Evolutionary conservation across 257 asterid species (phyloP).

Genomic region (Verbascum thapsus): DNA sequence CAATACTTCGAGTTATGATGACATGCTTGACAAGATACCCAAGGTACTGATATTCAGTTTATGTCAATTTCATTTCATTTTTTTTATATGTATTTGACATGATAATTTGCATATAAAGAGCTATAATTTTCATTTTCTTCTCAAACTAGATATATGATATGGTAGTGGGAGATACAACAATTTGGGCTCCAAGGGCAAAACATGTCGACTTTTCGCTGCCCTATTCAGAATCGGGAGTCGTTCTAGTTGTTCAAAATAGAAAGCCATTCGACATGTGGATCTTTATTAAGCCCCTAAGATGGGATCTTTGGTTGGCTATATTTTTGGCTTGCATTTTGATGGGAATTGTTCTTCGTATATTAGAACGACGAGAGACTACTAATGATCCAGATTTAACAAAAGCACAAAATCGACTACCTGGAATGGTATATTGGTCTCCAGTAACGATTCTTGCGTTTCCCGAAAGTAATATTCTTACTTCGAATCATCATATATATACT

Average conservation of each 20-base stretch:
- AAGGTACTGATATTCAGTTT: constrained; percentile 27
- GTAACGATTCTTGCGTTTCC: constrained; percentile 44
- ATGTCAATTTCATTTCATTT: not conserved
- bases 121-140: not conserved
- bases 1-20: constrained; percentile 36
- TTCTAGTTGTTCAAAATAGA: constrained; percentile 37
- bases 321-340: constrained; percentile 33
- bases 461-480: constrained; percentile 27
- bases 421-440: constrained; percentile 38
- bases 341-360: constrained; percentile 36
- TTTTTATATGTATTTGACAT: not conserved
- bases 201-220: constrained; percentile 46
- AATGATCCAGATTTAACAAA: constrained; percentile 12
- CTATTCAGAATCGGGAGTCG: constrained; percentile 45
- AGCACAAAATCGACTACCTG: constrained; percentile 20
- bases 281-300: constrained; percentile 35
- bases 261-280: constrained; percentile 38
- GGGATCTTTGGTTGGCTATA: constrained; percentile 48
- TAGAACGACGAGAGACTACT: constrained; percentile 31
- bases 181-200: constrained; percentile 39
- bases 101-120: too few relatives aligned
- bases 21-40: constrained; percentile 43
- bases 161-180: constrained; percentile 51
- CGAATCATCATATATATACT: too few relatives aligned
- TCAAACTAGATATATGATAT: constrained; percentile 41